Evolutionary conservation across 768 basidiomycete species (phyloP), one percentile per base, ranked within the genome.

Genomic region (Mycena pura): DNA sequence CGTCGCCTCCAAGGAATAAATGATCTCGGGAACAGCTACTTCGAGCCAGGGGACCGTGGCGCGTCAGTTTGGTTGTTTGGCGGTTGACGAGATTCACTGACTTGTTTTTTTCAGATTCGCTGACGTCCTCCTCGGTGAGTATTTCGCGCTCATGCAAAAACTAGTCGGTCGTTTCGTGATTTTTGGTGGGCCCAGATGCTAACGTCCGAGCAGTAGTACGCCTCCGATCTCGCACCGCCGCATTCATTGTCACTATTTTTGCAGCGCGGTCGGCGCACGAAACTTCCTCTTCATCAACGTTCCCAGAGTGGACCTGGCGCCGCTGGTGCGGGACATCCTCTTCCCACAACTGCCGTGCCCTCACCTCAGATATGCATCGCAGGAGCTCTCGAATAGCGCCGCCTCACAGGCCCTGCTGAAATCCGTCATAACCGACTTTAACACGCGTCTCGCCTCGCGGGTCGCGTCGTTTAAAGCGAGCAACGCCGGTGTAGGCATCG

Each of bases 21-120:
- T 66, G 89, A 90, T 65, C 80, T 90, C 29, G 86, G 83, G 27
- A 84, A 84, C 65, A 85, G 82, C 49, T 86, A 78, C 57, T 81
- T 77, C 48, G 19, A 72, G 50, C 62, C 74, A 27, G 86, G 85
- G 0, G 78, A 83, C 65, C 78, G 84, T 22, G 71, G 65, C 48
- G 82, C 82, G 84, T 86, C 66, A 53, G 84, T 31, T 31, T 10
- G 25, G 21, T 22, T 41, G 22, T 25, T 27, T 31, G 22, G 51
- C 11, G 4, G 13, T n/a, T 41, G 10, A 29, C 19, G 13, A 9
- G 8, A 7, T n/a, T 4, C 21, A 31, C n/a, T n/a, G n/a, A n/a
- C n/a, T n/a, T n/a, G 15, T 36, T 17, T 3, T 38, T 3, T 8
- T 11, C 51, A 83, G 82, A 11, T 86, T 86, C 71, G 75, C 80